A percentile compares a stretch with the other conserved stretches of the same genome.
Evolutionary conservation across 2,329 filamentous ascomycete genomes (phyloP).

Genomic region (Truncatella angustata): DNA sequence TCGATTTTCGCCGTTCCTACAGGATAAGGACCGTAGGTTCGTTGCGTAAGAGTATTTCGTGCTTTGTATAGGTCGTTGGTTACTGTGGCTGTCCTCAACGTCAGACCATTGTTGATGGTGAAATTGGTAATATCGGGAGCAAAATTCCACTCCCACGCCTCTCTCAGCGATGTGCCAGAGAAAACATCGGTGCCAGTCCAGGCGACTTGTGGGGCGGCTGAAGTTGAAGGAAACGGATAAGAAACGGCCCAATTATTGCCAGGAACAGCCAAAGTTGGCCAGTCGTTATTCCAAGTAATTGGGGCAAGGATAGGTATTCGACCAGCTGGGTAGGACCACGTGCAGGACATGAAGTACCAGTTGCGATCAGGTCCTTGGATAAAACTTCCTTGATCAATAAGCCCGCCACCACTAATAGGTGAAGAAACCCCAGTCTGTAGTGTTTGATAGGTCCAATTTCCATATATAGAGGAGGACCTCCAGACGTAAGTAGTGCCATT

Average conservation of each 20-base stretch:
- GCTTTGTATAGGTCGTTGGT: constrained; percentile 46
- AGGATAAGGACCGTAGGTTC: constrained; percentile 40
- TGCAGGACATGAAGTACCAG: constrained; percentile 61
- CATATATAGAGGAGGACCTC: constrained; percentile 55
- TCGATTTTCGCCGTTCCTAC: constrained; percentile 48
- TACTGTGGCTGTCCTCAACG: constrained; percentile 44
- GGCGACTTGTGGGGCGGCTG: constrained; percentile 26
- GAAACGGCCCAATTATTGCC: not conserved
- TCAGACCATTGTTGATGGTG: too few relatives aligned
- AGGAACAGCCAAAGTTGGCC: not conserved
- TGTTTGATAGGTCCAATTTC: constrained; percentile 40
- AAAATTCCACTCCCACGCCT: constrained; percentile 59
- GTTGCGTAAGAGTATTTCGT: constrained; percentile 43
- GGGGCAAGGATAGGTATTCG: constrained; percentile 57
- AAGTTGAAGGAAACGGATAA: constrained; percentile 4
- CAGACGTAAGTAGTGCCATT: constrained; percentile 47
- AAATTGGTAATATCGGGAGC: too few relatives aligned
- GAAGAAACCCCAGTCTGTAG: too few relatives aligned
- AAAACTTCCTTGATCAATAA: constrained; percentile 55
- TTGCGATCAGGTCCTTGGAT: constrained; percentile 48
- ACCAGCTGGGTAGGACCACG: constrained; percentile 54
- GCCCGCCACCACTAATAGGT: constrained; percentile 43
- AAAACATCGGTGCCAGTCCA: constrained; percentile 30
- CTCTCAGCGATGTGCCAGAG: constrained; percentile 37
- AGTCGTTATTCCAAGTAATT: constrained; percentile 52